These are phyloP conservation scores for Kluyveromyces aestuarii DNA, from an alignment of 805 yeast genomes.

Conservation along the genomic window DNA sequence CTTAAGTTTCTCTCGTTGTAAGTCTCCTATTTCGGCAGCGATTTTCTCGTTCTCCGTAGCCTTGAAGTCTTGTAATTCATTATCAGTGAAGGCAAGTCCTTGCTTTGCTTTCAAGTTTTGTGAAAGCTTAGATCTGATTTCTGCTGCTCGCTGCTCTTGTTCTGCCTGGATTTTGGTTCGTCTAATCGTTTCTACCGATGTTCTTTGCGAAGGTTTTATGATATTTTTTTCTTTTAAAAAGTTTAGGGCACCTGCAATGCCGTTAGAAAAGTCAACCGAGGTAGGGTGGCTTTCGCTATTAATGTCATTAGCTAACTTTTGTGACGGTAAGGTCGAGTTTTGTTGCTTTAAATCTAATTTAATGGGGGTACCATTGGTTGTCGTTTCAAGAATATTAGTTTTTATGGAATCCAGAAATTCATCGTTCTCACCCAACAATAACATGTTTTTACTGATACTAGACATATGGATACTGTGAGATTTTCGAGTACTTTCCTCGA, in stretches of 20 bases:
- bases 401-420: constrained; percentile 19
- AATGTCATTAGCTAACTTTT: background rate
- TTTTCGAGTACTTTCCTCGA: background rate
- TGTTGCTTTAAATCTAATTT: background rate
- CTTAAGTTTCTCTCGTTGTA: constrained; percentile 26
- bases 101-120: background rate
- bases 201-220: constrained; percentile 4
- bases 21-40: constrained; percentile 17
- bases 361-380: background rate
- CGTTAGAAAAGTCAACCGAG: constrained; percentile 17
- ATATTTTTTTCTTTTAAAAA: constrained; percentile 14
- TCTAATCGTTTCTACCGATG: background rate
- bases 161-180: background rate
- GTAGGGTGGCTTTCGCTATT: background rate
- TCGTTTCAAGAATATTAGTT: constrained; percentile 5
- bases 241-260: constrained; percentile 23
- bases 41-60: constrained; percentile 19
- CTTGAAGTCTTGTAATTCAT: constrained; percentile 20
- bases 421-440: constrained; percentile 36
- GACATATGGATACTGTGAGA: background rate
- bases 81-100: constrained; percentile 14
- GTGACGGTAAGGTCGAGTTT: background rate
- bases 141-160: background rate
- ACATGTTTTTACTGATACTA: background rate
- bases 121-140: background rate